These are phyloP conservation scores for Melampsora occidentalis DNA, from an alignment of 1,284 basidiomycete species.

Conservation along the genomic window DNA sequence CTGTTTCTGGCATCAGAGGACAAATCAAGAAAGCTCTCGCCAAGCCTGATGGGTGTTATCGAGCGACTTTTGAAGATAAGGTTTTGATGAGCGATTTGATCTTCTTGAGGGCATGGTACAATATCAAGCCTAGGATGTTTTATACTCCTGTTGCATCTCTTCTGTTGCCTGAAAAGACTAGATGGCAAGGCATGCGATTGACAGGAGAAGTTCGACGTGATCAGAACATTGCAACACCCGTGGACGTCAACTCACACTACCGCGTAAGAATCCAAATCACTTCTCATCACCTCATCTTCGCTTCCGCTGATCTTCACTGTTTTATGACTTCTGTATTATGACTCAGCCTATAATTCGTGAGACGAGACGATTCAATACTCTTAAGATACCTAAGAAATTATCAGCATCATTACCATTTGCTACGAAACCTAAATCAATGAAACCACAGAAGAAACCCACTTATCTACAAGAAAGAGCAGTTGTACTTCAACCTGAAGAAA, in stretches of 20 bases:
- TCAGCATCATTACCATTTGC: conserved; percentile 86
- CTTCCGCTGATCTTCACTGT: background rate
- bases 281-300: background rate
- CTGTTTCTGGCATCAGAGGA: conserved; percentile 91
- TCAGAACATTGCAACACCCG: conserved; percentile 76
- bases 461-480: conserved; percentile 91
- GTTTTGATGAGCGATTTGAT: conserved; percentile 92
- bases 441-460: conserved; percentile 69
- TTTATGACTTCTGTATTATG: background rate
- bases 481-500: conserved; percentile 90
- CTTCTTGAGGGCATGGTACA: conserved; percentile 95
- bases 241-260: conserved; percentile 81
- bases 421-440: conserved; percentile 82
- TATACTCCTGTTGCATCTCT: conserved; percentile 96
- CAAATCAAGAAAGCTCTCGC: conserved; percentile 93
- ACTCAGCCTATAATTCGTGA: conserved; percentile 67
- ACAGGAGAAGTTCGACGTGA: conserved; percentile 88
- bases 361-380: conserved; percentile 82
- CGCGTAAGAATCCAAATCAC: conserved; percentile 57
- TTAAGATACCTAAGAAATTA: conserved; percentile 82
- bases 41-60: conserved; percentile 90
- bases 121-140: conserved; percentile 87
- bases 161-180: conserved; percentile 71
- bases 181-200: conserved; percentile 89
- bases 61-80: conserved; percentile 98